Base-by-base conservation (phyloP, 2,329 filamentous ascomycete species). In the Colletotrichum orchidophilum region DNA sequence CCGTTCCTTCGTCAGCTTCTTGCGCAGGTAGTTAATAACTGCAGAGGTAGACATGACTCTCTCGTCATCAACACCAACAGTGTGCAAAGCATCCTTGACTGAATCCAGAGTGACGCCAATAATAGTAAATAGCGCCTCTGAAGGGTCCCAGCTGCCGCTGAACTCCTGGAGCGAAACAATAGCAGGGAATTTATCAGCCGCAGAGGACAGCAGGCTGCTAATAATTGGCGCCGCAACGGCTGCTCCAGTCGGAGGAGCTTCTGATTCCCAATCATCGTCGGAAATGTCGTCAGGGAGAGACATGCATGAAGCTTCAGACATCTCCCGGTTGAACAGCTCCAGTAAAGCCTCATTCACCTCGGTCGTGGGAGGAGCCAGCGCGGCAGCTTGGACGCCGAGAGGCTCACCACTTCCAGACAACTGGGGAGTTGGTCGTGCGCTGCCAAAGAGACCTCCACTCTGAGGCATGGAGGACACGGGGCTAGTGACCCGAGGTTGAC, bases 281-380 rank as follows among this genome's bases (percentile, higher is more conserved):
- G 39, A 8, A 21, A 21, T n/a, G 1, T 98, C 96, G 80, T 94
- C 95, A 76, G 96, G 96, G 78, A 99, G 94, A 79, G 96, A 94
- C 91, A 93, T 91, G 75, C 87, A 78, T 74, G 93, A 90, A 74
- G 96, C 96, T 60, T 87, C 88, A 73, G 89, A 84, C 94, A 98
- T 97, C 88, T 99, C 96, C 84, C 92, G 87, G 83, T 92, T 87
- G 89, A 97, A 97, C 86, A 94, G 83, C 77, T 89, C 87, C 79
- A 98, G 89, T 75, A 96, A 91, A 64, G 87, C 89, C 84, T 93
- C 89, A 86, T 98, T 94, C 84, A 99, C 94, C 81, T 91, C 86
- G 78, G 96, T 94, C 82, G 96, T 96, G 73, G 96, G 95, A 78
- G 96, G 96, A 76, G 95, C 96, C 78, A 99, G 92, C 77, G 96